These are phyloP conservation scores for Taphrina flavorubra DNA, from an alignment of 1,139 yeast genomes.

Conservation along the genomic window DNA sequence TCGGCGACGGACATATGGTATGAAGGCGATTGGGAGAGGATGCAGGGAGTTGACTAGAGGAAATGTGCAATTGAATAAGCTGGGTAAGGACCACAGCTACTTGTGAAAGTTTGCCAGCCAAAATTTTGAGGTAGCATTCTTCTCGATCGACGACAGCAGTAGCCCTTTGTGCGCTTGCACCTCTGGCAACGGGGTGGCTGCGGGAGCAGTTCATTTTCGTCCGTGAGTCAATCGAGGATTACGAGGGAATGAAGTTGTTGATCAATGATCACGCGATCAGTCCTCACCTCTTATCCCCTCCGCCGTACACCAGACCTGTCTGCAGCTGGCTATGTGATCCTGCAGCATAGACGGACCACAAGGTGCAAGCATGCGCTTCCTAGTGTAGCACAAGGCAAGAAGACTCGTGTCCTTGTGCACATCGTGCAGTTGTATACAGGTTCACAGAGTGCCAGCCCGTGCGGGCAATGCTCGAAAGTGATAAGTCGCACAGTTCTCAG, in stretches of 20 bases:
- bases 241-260: background rate
- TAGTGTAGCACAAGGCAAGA: too few relatives aligned
- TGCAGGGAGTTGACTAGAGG: background rate
- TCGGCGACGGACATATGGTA: slow-evolving; percentile 39
- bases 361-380: too few relatives aligned
- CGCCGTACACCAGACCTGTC: too few relatives aligned
- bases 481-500: too few relatives aligned
- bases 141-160: slow-evolving; percentile 9
- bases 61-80: background rate
- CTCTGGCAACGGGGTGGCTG: background rate
- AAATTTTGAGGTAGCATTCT: background rate
- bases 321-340: too few relatives aligned
- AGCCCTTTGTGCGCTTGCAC: background rate
- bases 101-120: slow-evolving; percentile 8
- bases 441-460: too few relatives aligned
- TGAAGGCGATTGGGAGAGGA: background rate
- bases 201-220: background rate
- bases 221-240: background rate
- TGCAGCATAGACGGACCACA: too few relatives aligned
- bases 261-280: background rate
- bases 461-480: too few relatives aligned
- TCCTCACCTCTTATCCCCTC: too few relatives aligned
- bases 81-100: background rate
- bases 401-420: background rate
- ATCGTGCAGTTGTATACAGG: background rate